Evolutionary conservation across 2,329 filamentous ascomycete species (phyloP).

Genomic region (Botrytis porri): DNA sequence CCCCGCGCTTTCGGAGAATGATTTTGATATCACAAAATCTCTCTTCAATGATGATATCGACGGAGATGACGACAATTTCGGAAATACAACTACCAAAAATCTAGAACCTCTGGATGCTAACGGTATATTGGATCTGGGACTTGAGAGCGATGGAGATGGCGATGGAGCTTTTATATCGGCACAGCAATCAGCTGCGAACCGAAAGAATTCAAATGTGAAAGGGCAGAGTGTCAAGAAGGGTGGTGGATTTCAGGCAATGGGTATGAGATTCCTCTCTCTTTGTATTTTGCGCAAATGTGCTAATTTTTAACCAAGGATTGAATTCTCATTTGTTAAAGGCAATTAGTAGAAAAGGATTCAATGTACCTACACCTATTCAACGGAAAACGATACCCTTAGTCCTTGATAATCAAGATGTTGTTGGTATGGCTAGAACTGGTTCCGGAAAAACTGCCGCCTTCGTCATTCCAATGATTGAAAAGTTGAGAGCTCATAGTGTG

Average conservation of each 20-base stretch:
- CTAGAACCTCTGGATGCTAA: constrained; percentile 55
- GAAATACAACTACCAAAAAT: constrained; percentile 37
- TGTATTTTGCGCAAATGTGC: constrained; percentile 13
- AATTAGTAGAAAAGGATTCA: constrained; percentile 91
- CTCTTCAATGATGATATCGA: constrained; percentile 64
- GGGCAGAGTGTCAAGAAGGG: constrained; percentile 89
- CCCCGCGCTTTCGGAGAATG: constrained; percentile 81
- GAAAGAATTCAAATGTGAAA: constrained; percentile 79
- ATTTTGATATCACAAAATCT: constrained; percentile 82
- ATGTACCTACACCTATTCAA: constrained; percentile 94
- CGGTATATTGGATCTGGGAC: constrained; percentile 57
- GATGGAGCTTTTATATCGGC: constrained; percentile 91
- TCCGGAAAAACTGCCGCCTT: constrained; percentile 98
- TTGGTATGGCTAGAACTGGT: constrained; percentile 98
- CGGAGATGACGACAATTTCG: constrained; percentile 45
- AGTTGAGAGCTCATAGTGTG: constrained; percentile 80
- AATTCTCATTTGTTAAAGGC: constrained; percentile 83
- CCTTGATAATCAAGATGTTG: constrained; percentile 88
- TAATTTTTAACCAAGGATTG: constrained; percentile 52
- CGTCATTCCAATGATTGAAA: constrained; percentile 97
- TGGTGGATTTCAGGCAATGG: constrained; percentile 96
- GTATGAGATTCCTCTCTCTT: constrained; percentile 43
- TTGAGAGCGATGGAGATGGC: constrained; percentile 57
- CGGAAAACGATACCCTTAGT: constrained; percentile 93
- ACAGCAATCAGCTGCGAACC: constrained; percentile 80